phyloP scores from a whole-genome alignment of 331 rosid species.

The Pyrus hybrid region DNA sequence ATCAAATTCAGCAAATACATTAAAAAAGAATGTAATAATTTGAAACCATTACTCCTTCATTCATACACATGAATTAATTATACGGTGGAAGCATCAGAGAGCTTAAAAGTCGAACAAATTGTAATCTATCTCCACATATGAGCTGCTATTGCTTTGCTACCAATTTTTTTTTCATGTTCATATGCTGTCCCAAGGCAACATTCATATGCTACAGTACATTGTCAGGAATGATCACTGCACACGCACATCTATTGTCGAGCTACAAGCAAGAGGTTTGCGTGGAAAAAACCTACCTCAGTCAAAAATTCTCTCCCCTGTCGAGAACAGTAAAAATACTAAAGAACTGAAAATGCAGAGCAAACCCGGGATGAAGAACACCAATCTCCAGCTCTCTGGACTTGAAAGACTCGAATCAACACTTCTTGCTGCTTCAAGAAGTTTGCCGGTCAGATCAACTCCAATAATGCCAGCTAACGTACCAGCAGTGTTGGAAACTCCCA shows the following conservation, averaged over 20 bases:
- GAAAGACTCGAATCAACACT: conserved; percentile 65
- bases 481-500: conserved; percentile 97
- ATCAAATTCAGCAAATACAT: background rate
- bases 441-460: conserved; percentile 82
- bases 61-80: background rate
- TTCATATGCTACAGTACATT: background rate
- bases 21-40: background rate
- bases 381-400: conserved; percentile 78
- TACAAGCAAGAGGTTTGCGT: background rate
- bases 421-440: conserved; percentile 81
- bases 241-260: background rate
- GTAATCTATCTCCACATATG: background rate
- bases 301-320: conserved; percentile 92
- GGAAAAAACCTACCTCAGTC: conserved; percentile 43
- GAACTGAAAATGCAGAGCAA: conserved; percentile 77
- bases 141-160: background rate
- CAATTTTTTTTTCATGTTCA: background rate
- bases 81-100: background rate
- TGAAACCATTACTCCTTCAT: background rate
- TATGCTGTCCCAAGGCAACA: background rate
- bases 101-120: background rate
- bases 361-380: conserved; percentile 78
- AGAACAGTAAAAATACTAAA: conserved; percentile 53
- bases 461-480: conserved; percentile 90
- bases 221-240: background rate